A percentile compares a stretch with the other conserved stretches of the same genome.
Evolutionary conservation across 2,329 filamentous ascomycete species (phyloP).

Genomic region (Trichoderma sp.): DNA sequence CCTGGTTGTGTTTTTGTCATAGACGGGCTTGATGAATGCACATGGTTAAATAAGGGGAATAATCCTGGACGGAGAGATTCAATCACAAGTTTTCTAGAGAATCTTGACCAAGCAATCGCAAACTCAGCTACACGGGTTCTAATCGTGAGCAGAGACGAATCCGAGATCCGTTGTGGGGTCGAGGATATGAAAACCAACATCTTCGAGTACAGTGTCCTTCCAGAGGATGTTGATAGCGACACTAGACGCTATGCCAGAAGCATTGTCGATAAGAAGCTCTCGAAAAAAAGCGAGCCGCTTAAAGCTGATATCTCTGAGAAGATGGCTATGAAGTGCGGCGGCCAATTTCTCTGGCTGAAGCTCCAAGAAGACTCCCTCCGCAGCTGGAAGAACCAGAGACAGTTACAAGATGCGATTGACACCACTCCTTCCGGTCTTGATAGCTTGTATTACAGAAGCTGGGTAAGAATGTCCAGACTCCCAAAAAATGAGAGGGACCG

Average conservation of each 20-base stretch:
- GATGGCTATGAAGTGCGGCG: neutral
- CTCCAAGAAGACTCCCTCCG: neutral
- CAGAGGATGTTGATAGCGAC: neutral
- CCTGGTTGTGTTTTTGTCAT: neutral
- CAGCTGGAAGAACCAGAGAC: neutral
- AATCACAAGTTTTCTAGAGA: neutral
- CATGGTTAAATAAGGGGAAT: neutral
- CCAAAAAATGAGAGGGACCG: neutral
- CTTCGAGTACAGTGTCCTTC: neutral
- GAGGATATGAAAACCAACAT: neutral
- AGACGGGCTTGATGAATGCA: neutral
- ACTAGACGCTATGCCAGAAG: neutral
- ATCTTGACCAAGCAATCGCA: neutral
- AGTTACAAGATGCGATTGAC: neutral
- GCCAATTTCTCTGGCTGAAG: neutral
- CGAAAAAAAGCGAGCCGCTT: neutral
- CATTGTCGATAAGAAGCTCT: neutral
- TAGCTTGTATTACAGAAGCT: neutral
- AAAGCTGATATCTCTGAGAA: neutral
- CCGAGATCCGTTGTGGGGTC: neutral
- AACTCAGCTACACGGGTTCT: neutral
- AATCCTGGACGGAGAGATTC: neutral
- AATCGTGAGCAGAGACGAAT: neutral
- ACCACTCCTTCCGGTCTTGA: neutral
- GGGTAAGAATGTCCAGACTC: neutral